Evolutionary conservation across 2,329 filamentous ascomycete genomes (phyloP), one percentile per base, ranked within the genome.

Genomic region (Epichloe glyceriae): DNA sequence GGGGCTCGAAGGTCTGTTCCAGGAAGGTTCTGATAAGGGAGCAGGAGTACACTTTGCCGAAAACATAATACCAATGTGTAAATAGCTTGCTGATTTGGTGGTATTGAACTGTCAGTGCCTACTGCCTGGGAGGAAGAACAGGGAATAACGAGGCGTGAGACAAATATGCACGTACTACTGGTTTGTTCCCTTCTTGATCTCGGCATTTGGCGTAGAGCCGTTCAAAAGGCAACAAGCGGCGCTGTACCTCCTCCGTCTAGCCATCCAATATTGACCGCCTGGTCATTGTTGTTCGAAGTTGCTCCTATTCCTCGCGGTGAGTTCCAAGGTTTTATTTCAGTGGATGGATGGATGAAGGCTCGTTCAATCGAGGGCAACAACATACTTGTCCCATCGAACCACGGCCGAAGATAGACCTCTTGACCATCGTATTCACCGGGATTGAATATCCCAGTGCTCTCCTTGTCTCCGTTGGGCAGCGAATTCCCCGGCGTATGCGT

Each of bases 341-440:
- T 22, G 17, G 14, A n/a, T 33, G 8, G 8, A 7, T 6, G 35
- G 15, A 38, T 38, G 12, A 2, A 38, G 14, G 12, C 11, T 35
- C 44, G 33, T 11, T 35, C 12, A 15, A 37, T 17, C 19, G 15
- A 10, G 35, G 33, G 30, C 5, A 2, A n/a, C 11, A 14, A 19
- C 57, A 34, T 57, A 59, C 57, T 60, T 17, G 60, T 56, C 22
- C 64, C 63, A 46, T 66, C 60, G 49, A 67, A 67, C 55, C 57
- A 66, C 15, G 60, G 54, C 30, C 54, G 51, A 2, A 65, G 57
- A 48, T 62, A 52, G 2, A 66, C 57, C 15, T 51, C 19, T 11
- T 53, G 17, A 3, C 52, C 55, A 11, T 57, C 22, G 47, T 57
- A 63, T 1, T 22, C 49, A 6, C 63, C 64, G 3, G 50, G 49